Evolutionary conservation across 1,284 basidiomycete species (phyloP).

Genomic region (Ganoderma boninense): DNA sequence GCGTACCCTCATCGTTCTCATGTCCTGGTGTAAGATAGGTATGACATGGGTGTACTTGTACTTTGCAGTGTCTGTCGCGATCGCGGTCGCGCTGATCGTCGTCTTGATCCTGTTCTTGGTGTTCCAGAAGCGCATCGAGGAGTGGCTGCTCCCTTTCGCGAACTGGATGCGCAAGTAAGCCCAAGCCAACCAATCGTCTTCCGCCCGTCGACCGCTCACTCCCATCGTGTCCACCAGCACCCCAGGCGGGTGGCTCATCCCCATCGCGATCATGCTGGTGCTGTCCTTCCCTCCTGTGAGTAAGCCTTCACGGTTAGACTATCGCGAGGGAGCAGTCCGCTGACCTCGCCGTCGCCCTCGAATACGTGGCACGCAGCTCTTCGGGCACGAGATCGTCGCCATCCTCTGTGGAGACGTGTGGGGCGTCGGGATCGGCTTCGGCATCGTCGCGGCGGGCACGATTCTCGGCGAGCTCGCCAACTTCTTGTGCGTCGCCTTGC

Average conservation of each 20-base stretch:
- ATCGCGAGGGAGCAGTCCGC: neutral
- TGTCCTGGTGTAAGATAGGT: too few species aligned
- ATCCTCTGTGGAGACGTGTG: constrained; percentile 78
- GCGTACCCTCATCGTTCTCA: too few species aligned
- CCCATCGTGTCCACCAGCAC: constrained; percentile 20
- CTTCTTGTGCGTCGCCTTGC: constrained; percentile 62
- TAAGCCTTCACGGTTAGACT: constrained; percentile 11
- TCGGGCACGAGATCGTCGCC: constrained; percentile 81
- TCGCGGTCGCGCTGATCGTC: neutral
- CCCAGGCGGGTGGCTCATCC: constrained; percentile 80
- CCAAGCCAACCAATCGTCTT: too few species aligned
- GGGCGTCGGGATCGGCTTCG: constrained; percentile 75
- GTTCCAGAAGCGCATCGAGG: constrained; percentile 62
- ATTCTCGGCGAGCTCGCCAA: constrained; percentile 74
- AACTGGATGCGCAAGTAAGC: constrained; percentile 56
- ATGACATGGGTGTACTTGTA: too few species aligned
- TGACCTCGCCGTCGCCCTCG: neutral
- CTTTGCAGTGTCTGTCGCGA: too few species aligned
- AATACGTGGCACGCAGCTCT: constrained; percentile 65
- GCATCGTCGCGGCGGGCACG: constrained; percentile 70
- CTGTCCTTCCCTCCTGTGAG: constrained; percentile 80
- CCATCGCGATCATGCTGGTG: constrained; percentile 81
- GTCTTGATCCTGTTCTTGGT: constrained; percentile 58
- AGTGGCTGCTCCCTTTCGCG: constrained; percentile 61
- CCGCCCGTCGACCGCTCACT: too few species aligned